These are phyloP conservation scores for Penicillium manginii DNA, from an alignment of 495 filamentous ascomycete species.

Conservation along the genomic window DNA sequence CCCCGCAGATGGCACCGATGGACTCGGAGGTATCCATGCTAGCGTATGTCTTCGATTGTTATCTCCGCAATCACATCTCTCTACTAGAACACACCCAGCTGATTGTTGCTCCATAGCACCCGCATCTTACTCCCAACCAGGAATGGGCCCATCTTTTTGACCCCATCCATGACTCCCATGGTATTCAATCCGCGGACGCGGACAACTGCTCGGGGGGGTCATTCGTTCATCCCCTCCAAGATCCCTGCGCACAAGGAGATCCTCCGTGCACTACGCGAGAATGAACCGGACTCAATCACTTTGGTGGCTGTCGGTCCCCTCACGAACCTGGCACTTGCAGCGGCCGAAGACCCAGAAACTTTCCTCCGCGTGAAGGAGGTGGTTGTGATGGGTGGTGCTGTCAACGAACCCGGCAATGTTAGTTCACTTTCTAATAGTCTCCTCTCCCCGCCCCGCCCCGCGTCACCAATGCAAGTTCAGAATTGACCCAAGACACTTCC, in stretches of 20 bases:
- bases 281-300: conserved; percentile 81
- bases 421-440: conserved; percentile 14
- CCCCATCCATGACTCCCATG: conserved; percentile 42
- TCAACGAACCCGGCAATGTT: conserved; percentile 78
- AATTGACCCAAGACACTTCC: conserved; percentile 10
- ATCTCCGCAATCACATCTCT: too few species aligned
- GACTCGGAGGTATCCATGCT: conserved; percentile 86
- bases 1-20: conserved; percentile 79
- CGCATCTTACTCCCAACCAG: conserved; percentile 80
- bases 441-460: background rate
- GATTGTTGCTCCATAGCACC: conserved; percentile 60
- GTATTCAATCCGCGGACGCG: conserved; percentile 39
- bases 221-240: conserved; percentile 73
- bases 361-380: conserved; percentile 90
- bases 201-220: conserved; percentile 38
- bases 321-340: conserved; percentile 88
- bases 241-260: conserved; percentile 80
- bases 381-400: conserved; percentile 95
- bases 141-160: conserved; percentile 86
- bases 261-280: conserved; percentile 74
- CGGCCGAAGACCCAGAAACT: conserved; percentile 79
- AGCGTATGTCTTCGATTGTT: conserved; percentile 64
- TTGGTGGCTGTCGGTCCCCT: conserved; percentile 89
- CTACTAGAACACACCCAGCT: background rate
- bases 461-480: background rate